A percentile compares a stretch with the other conserved stretches of the same genome.
These are phyloP conservation scores for Aureobasidium subglaciale DNA, from an alignment of 2,329 filamentous ascomycete genomes.

Conservation along the genomic window DNA sequence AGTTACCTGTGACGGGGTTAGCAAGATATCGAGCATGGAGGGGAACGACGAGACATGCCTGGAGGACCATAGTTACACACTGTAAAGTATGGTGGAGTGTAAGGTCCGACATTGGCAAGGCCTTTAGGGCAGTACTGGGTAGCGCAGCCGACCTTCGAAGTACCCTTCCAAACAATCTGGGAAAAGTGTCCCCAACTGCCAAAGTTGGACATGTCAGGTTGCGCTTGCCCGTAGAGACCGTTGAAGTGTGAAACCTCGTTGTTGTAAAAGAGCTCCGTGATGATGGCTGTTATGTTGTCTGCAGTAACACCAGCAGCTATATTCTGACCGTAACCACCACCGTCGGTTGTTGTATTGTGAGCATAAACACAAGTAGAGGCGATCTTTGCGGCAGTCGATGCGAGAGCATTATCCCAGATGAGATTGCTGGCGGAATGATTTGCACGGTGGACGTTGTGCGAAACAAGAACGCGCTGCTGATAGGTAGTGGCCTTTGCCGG, in stretches of 20 bases:
- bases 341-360: slow-evolving; percentile 62
- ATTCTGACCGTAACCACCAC: slow-evolving; percentile 80
- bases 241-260: slow-evolving; percentile 57
- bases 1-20: slow-evolving; percentile 44
- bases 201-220: slow-evolving; percentile 57
- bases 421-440: slow-evolving; percentile 68
- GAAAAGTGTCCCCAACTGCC: slow-evolving; percentile 66
- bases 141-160: slow-evolving; percentile 58
- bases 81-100: slow-evolving; percentile 56
- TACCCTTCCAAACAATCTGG: slow-evolving; percentile 64
- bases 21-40: slow-evolving; percentile 14
- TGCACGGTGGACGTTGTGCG: slow-evolving; percentile 80
- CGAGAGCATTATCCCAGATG: slow-evolving; percentile 59
- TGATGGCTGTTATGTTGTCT: slow-evolving; percentile 57
- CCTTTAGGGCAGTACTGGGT: slow-evolving; percentile 51
- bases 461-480: slow-evolving; percentile 47
- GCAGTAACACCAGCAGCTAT: slow-evolving; percentile 61
- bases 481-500: slow-evolving; percentile 21
- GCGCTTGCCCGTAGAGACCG: slow-evolving; percentile 50
- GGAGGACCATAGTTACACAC: slow-evolving; percentile 80
- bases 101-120: slow-evolving; percentile 36
- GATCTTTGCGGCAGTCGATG: slow-evolving; percentile 54
- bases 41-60: slow-evolving; percentile 47
- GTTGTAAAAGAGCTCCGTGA: slow-evolving; percentile 86
- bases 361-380: slow-evolving; percentile 63